Base-by-base conservation (phyloP, 1,139 yeast species). In the Yamadazyma taylorii region DNA sequence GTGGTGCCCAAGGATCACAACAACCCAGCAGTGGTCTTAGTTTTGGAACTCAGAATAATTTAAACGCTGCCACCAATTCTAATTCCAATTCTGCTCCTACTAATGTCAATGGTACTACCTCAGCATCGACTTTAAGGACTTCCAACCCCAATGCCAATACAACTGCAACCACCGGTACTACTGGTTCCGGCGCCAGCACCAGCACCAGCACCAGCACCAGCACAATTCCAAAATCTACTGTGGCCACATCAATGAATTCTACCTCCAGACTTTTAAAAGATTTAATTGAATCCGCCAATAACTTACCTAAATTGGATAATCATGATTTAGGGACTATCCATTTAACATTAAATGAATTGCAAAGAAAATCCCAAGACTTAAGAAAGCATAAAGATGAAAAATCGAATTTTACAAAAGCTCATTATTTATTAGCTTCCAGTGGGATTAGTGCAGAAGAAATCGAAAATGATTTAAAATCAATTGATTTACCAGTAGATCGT, bases 401-500 rank as follows among this genome's bases (percentile, higher is more conserved):
- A 38, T 50, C 65, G 14, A 77, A 79, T 44, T 85, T 77, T 55
- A 86, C 96, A 2, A 86, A 85, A 51, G 97, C 97, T 0, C 97
- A 89, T 53, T 90, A 90, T 56, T 66, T 90, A 33, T 70, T 92
- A 38, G 96, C 97, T 2, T 86, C 94, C 1, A 85, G 94, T 54
- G 97, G 96, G 0, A 74, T 90, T 38, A 83, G 88, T 40, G 86
- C 95, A 31, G 96, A 88, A 52, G 95, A 88, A 40, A 82, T 92
- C 33, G 90, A 85, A 47, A 70, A 73, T 33, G 90, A 86, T 37
- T 65, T 83, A 46, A 74, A 73, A 35, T 42, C 64, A 10, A 61
- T 67, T 24, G 56, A 58, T 29, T 43, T 60, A 10, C 62, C 66
- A 4, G 36, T 32, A 10, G 45, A 41, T 12, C 40, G 40, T 24